These are phyloP conservation scores for Dissoconium aciculare DNA, from an alignment of 2,329 filamentous ascomycete species.

Conservation along the genomic window DNA sequence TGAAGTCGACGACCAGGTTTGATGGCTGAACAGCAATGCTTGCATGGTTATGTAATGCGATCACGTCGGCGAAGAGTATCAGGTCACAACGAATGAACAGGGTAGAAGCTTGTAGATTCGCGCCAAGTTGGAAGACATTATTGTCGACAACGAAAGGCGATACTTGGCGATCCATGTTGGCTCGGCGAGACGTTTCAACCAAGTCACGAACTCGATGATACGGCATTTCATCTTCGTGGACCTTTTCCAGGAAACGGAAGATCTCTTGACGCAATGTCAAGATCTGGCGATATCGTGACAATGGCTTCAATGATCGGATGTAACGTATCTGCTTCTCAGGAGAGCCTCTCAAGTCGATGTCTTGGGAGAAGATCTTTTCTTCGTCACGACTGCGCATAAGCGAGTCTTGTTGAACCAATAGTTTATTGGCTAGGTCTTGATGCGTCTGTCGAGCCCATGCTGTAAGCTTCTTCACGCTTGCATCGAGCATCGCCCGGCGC, in stretches of 20 bases:
- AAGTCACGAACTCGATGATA: slow-evolving; percentile 34
- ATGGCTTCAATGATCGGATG: not conserved
- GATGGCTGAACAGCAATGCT: not conserved
- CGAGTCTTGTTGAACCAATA: slow-evolving; percentile 16
- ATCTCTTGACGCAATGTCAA: slow-evolving; percentile 12
- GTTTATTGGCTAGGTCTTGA: slow-evolving; percentile 25
- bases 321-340: not conserved
- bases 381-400: slow-evolving; percentile 5
- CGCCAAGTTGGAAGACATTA: slow-evolving; percentile 19
- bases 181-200: slow-evolving; percentile 28
- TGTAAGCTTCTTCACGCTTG: slow-evolving; percentile 51
- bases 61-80: slow-evolving; percentile 32
- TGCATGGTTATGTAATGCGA: slow-evolving; percentile 14
- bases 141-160: slow-evolving; percentile 11
- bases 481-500: slow-evolving; percentile 44
- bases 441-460: slow-evolving; percentile 34
- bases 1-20: slow-evolving; percentile 21
- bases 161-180: slow-evolving; percentile 8
- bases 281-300: slow-evolving; percentile 9
- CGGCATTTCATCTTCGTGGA: slow-evolving; percentile 35
- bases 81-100: slow-evolving; percentile 38
- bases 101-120: slow-evolving; percentile 28
- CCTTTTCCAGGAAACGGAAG: slow-evolving; percentile 16
- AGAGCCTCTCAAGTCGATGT: slow-evolving; percentile 1
- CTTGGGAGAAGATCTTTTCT: slow-evolving; percentile 1